These are phyloP conservation scores for Exophiala xenobiotica DNA, from an alignment of 2,329 filamentous ascomycete genomes.

Conservation along the genomic window DNA sequence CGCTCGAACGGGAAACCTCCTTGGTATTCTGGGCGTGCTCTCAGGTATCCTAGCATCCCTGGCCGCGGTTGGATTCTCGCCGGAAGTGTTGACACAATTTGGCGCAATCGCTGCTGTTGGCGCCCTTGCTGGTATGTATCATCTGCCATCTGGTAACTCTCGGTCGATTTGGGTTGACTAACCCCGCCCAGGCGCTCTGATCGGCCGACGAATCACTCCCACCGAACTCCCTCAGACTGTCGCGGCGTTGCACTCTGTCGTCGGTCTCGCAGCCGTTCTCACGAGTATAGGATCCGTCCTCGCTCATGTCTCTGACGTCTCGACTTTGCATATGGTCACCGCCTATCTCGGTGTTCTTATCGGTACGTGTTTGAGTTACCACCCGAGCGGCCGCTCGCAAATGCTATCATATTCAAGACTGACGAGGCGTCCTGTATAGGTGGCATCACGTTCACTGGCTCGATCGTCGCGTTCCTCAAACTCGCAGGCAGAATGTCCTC, in stretches of 20 bases:
- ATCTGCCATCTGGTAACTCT: not conserved
- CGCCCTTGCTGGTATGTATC: slow-evolving; percentile 55
- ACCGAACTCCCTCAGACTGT: slow-evolving; percentile 88
- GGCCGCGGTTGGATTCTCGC: slow-evolving; percentile 74
- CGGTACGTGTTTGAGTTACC: slow-evolving; percentile 51
- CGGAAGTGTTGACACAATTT: slow-evolving; percentile 77
- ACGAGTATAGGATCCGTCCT: slow-evolving; percentile 87
- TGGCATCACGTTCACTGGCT: slow-evolving; percentile 87
- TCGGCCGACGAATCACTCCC: slow-evolving; percentile 82
- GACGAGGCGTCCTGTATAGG: slow-evolving; percentile 39
- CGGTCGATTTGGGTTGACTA: not conserved
- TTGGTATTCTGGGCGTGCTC: slow-evolving; percentile 81
- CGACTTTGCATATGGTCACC: slow-evolving; percentile 79
- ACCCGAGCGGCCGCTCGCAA: too few species aligned
- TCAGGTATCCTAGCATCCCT: slow-evolving; percentile 82
- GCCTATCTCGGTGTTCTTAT: slow-evolving; percentile 86
- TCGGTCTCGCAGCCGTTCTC: slow-evolving; percentile 82
- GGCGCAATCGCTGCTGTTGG: slow-evolving; percentile 72
- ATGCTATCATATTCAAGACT: too few species aligned
- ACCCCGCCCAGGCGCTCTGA: slow-evolving; percentile 52
- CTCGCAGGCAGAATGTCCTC: slow-evolving; percentile 81
- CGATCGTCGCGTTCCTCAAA: slow-evolving; percentile 85
- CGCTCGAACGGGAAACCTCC: slow-evolving; percentile 78
- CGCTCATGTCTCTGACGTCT: slow-evolving; percentile 62
- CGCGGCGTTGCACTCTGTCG: slow-evolving; percentile 83